phyloP scores from a whole-genome alignment of 1,284 basidiomycete species.

The Tetrapyrgos nigripes region DNA sequence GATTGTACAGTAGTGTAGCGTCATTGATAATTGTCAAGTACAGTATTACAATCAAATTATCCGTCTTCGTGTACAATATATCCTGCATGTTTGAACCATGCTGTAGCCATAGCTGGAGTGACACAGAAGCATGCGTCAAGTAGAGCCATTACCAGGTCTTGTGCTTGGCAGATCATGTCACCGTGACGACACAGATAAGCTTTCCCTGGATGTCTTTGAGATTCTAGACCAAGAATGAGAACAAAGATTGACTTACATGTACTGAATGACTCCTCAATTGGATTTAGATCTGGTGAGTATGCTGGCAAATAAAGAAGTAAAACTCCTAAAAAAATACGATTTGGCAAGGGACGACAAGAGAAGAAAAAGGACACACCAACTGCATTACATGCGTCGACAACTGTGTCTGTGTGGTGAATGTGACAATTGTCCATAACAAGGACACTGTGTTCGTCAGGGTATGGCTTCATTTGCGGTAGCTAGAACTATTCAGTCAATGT shows the following conservation, averaged over 20 bases:
- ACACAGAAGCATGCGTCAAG: not conserved
- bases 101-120: not conserved
- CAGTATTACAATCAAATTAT: too few relatives aligned
- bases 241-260: not conserved
- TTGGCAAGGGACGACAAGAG: not conserved
- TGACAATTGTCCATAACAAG: constrained; percentile 14
- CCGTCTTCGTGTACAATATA: constrained; percentile 18
- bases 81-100: constrained; percentile 1
- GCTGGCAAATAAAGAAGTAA: constrained; percentile 8
- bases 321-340: not conserved
- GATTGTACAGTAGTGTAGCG: too few relatives aligned
- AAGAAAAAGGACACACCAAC: not conserved
- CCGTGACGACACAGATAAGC: not conserved
- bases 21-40: too few relatives aligned
- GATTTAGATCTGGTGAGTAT: constrained; percentile 9
- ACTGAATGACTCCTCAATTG: constrained; percentile 6
- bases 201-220: constrained; percentile 3
- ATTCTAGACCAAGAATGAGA: too few relatives aligned
- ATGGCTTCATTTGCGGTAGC: constrained; percentile 15
- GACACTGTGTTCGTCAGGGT: constrained; percentile 5
- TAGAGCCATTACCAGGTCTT: not conserved
- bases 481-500: not conserved
- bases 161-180: not conserved
- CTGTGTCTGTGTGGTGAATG: constrained; percentile 5
- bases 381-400: not conserved